Evolutionary conservation across 163 green algal genomes (phyloP).

Genomic region (Chlorella variabilis): DNA sequence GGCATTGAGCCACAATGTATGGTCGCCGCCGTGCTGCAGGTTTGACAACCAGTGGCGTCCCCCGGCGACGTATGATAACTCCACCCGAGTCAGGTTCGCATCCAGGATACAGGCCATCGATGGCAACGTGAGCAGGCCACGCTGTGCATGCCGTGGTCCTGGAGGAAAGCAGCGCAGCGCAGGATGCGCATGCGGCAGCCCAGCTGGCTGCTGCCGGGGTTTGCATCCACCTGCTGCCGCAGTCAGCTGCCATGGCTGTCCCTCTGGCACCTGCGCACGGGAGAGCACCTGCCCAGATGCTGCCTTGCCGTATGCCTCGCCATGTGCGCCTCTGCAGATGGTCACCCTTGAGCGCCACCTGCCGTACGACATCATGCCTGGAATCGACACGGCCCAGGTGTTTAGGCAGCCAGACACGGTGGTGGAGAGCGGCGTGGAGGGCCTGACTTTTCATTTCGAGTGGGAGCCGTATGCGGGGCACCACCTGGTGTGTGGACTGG

Average conservation of each 20-base stretch:
- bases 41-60: constrained; percentile 7
- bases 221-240: neutral
- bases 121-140: constrained; percentile 25
- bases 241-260: too few species aligned
- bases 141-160: too few species aligned
- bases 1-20: too few species aligned
- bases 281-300: too few species aligned
- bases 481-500: constrained; percentile 1
- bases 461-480: constrained; percentile 17
- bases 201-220: too few species aligned
- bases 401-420: neutral
- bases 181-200: too few species aligned
- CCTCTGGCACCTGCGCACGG: too few species aligned
- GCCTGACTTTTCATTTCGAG: constrained; percentile 6
- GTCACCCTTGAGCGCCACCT: constrained; percentile 16
- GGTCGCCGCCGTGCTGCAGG: constrained; percentile 17
- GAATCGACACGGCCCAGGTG: neutral
- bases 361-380: neutral
- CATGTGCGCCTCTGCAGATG: too few species aligned
- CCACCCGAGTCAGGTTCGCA: neutral
- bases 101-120: neutral
- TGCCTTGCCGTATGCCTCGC: too few species aligned
- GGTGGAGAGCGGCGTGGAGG: constrained; percentile 7
- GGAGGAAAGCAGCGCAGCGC: too few species aligned
- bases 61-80: neutral